Evolutionary conservation across 2,329 filamentous ascomycete genomes (phyloP).

Genomic region (Pestalotiopsis sp.): DNA sequence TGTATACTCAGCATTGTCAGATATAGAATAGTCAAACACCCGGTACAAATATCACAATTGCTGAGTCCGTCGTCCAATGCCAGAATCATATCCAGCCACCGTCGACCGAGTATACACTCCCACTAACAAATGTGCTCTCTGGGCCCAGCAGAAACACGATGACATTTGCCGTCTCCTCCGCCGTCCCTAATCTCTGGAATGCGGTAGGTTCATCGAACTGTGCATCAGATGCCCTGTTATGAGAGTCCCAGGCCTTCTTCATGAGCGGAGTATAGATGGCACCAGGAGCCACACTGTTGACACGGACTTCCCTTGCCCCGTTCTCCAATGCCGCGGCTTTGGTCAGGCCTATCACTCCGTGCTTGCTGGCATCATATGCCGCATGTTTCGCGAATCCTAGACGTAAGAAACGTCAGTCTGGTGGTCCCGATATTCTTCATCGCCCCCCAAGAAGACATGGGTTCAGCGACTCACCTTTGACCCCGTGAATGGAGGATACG

Average conservation of each 20-base stretch:
- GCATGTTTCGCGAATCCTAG: constrained; percentile 41
- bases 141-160: constrained; percentile 50
- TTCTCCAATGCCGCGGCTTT: constrained; percentile 37
- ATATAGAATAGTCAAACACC: too few relatives aligned
- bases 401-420: too few relatives aligned
- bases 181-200: constrained; percentile 44
- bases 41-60: too few relatives aligned
- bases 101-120: constrained; percentile 47
- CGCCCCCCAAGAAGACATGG: too few relatives aligned
- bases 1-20: too few relatives aligned
- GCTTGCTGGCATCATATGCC: constrained; percentile 40
- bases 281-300: constrained; percentile 51
- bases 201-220: constrained; percentile 44
- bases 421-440: too few relatives aligned
- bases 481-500: constrained; percentile 53
- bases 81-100: constrained; percentile 30
- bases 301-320: constrained; percentile 44
- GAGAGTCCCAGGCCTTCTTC: constrained; percentile 41
- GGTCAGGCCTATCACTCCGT: constrained; percentile 39
- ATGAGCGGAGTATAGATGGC: constrained; percentile 53
- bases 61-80: too few relatives aligned
- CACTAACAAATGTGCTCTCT: constrained; percentile 47
- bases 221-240: constrained; percentile 35
- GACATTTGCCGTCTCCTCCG: constrained; percentile 48
- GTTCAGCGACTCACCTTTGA: constrained; percentile 35